These are phyloP conservation scores for Phyllosticta citrichinensis DNA, from an alignment of 2,329 filamentous ascomycete genomes.

Conservation along the genomic window DNA sequence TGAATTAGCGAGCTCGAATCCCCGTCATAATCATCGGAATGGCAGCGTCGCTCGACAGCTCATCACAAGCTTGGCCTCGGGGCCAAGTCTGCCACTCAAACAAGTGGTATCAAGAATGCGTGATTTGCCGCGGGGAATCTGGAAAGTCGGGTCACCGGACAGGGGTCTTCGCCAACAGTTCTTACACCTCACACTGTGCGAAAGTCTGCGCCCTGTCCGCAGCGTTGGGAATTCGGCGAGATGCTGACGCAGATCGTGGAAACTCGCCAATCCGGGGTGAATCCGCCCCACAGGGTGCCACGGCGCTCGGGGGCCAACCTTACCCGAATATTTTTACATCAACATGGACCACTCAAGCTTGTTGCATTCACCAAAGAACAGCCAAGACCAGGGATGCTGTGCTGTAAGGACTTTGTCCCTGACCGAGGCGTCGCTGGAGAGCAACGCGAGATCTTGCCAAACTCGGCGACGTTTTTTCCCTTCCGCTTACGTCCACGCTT, in stretches of 20 bases:
- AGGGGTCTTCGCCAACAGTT: not conserved
- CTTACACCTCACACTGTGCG: not conserved
- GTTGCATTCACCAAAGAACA: not conserved
- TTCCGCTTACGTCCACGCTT: not conserved
- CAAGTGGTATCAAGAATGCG: not conserved
- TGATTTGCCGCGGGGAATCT: not conserved
- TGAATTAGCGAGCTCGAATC: not conserved
- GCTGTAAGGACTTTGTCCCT: not conserved
- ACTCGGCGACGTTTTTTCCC: not conserved
- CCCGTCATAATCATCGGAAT: not conserved
- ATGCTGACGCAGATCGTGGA: not conserved
- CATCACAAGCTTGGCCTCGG: not conserved
- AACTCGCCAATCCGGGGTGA: not conserved
- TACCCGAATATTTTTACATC: not conserved
- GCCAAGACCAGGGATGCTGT: not conserved
- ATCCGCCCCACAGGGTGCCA: not conserved
- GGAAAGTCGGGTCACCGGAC: not conserved
- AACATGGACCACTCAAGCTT: not conserved
- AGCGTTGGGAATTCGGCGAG: not conserved
- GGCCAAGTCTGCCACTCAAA: not conserved
- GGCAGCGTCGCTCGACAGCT: not conserved
- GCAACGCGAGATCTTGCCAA: not conserved
- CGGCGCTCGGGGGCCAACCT: not conserved
- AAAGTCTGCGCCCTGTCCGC: not conserved
- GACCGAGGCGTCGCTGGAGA: not conserved